These are phyloP conservation scores for Acanthamoeba culbertsoni DNA, from an alignment of 208 protist genomes.

Conservation along the genomic window DNA sequence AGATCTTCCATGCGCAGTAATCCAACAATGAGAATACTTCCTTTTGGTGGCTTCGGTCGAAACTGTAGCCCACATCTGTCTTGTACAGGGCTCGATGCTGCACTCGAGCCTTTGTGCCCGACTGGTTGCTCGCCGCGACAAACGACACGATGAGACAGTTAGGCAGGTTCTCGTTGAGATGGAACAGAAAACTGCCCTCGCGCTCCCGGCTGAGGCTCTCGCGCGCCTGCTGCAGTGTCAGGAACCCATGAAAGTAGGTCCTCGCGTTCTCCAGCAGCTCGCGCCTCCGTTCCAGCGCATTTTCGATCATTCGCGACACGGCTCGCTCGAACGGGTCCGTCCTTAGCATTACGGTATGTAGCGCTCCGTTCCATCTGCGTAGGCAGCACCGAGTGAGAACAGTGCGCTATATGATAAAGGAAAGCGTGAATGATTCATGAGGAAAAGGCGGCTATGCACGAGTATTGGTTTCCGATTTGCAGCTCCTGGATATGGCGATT, in stretches of 20 bases:
- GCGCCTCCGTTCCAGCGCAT: background rate
- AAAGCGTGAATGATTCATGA: too few relatives aligned
- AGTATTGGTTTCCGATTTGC: background rate
- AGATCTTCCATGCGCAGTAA: background rate
- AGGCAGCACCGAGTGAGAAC: too few relatives aligned
- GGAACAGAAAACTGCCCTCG: background rate
- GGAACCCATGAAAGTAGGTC: background rate
- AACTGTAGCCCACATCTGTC: background rate
- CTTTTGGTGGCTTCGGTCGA: background rate
- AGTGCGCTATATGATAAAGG: too few relatives aligned
- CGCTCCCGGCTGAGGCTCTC: background rate
- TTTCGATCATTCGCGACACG: background rate
- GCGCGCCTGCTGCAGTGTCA: background rate
- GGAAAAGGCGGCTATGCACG: background rate
- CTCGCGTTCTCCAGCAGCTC: background rate
- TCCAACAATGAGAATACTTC: background rate
- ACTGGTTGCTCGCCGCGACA: background rate
- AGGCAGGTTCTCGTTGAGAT: background rate
- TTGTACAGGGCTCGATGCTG: background rate
- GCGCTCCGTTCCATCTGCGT: background rate
- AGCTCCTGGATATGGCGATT: background rate
- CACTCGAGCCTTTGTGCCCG: background rate
- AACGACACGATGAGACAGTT: background rate
- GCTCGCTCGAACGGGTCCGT: background rate
- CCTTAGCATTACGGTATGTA: background rate